A percentile compares a stretch with the other conserved stretches of the same genome.
phyloP scores from a whole-genome alignment of 2,329 filamentous ascomycete species.

The Pseudogymnoascus sp. region DNA sequence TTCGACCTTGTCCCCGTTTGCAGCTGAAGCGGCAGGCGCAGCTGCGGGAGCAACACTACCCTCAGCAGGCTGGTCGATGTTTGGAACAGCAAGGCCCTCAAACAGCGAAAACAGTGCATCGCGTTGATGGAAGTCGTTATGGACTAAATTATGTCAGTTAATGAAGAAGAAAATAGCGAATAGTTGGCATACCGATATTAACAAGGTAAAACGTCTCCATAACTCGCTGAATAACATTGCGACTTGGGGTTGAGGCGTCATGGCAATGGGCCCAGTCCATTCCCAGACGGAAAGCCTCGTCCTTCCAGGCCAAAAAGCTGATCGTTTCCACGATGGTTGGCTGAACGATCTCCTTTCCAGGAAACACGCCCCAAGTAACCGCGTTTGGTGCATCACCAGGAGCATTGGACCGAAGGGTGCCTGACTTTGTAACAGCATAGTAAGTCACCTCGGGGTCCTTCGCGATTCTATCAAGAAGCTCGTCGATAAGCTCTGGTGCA shows the following conservation, averaged over 20 bases:
- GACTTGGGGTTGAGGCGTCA: constrained; percentile 65
- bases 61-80: constrained; percentile 44
- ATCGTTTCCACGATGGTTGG: constrained; percentile 98
- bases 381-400: constrained; percentile 84
- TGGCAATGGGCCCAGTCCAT: constrained; percentile 93
- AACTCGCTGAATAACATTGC: constrained; percentile 69
- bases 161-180: constrained; percentile 18
- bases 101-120: constrained; percentile 80
- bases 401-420: constrained; percentile 76
- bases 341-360: constrained; percentile 98
- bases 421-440: constrained; percentile 82
- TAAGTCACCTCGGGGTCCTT: constrained; percentile 78
- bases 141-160: constrained; percentile 50
- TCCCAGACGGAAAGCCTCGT: constrained; percentile 90
- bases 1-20: constrained; percentile 17
- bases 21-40: neutral
- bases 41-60: neutral
- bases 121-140: constrained; percentile 92
- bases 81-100: constrained; percentile 62
- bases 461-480: constrained; percentile 71
- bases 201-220: constrained; percentile 91
- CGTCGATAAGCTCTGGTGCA: constrained; percentile 67
- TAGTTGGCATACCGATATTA: constrained; percentile 68
- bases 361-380: constrained; percentile 99
- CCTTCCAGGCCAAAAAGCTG: constrained; percentile 97